A percentile compares a stretch with the other conserved stretches of the same genome.
Conservation (phyloP, 176 grass and related monocot genomes). For the Coix lacrymajobi region DNA sequence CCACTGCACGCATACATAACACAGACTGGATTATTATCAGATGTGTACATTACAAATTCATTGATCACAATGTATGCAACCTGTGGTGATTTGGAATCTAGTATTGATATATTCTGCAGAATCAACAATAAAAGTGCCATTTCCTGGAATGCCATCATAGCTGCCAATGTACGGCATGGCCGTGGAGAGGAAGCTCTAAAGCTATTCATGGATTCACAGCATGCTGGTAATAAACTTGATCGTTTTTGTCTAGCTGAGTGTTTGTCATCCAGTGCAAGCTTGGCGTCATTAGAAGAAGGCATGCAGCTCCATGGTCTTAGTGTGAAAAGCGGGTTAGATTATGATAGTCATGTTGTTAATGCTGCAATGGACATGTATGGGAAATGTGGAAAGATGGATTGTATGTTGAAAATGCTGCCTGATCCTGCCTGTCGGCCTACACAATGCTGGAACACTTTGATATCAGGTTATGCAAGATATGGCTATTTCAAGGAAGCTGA, state of each 20-base stretch:
- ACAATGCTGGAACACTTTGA: constrained; percentile 83
- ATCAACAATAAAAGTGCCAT: constrained; percentile 45
- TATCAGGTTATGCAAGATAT: constrained; percentile 75
- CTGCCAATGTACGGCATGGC: constrained; percentile 63
- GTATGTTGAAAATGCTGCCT: constrained; percentile 65
- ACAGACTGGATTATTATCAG: constrained; percentile 52
- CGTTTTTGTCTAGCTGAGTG: constrained; percentile 68
- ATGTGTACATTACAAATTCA: constrained; percentile 72
- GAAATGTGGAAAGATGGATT: constrained; percentile 83
- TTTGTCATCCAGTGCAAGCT: constrained; percentile 59
- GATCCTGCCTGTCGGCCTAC: constrained; percentile 42
- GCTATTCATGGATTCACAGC: constrained; percentile 53
- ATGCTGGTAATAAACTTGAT: constrained; percentile 57
- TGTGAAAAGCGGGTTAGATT: constrained; percentile 61
- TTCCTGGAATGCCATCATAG: constrained; percentile 82
- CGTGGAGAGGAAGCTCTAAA: constrained; percentile 76
- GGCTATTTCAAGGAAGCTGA: constrained; percentile 72
- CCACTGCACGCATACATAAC: constrained; percentile 65
- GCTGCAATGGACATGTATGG: constrained; percentile 88
- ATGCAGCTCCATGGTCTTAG: constrained; percentile 76
- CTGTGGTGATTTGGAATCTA: constrained; percentile 67
- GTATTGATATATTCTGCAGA: constrained; percentile 51
- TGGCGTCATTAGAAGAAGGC: constrained; percentile 89
- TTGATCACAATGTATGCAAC: constrained; percentile 89
- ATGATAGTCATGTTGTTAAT: constrained; percentile 63